Percentiles rank a stretch among this genome's conserved stretches.
These are phyloP conservation scores for Balamuthia mandrillaris DNA, from an alignment of 208 protist genomes.

Conservation along the genomic window DNA sequence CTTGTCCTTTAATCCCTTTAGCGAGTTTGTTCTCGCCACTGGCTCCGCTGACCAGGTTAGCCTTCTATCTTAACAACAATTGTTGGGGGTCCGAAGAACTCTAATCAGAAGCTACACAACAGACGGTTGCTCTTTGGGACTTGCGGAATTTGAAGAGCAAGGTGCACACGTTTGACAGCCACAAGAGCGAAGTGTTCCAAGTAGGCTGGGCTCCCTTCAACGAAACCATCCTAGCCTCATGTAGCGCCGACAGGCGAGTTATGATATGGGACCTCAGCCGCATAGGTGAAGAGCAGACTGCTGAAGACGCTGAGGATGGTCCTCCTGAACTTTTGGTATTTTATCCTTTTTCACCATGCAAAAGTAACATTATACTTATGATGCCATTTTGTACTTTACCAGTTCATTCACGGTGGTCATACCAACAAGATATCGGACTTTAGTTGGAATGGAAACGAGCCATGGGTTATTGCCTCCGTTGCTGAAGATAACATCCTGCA, in stretches of 20 bases:
- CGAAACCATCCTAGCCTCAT: constrained; percentile 77
- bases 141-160: constrained; percentile 74
- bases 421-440: constrained; percentile 88
- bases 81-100: no score
- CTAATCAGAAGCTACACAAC: no score
- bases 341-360: no score
- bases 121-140: constrained; percentile 83
- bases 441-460: constrained; percentile 82
- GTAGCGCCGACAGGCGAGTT: constrained; percentile 70
- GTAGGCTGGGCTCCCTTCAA: constrained; percentile 72
- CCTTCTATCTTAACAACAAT: no score
- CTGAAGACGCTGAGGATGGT: constrained; percentile 84
- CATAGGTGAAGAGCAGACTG: constrained; percentile 81
- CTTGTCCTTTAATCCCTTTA: constrained; percentile 84
- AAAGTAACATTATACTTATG: no score
- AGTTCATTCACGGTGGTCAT: constrained; percentile 96
- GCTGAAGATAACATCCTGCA: constrained; percentile 95
- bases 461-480: constrained; percentile 86
- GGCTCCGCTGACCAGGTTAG: constrained; percentile 77
- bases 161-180: constrained; percentile 76
- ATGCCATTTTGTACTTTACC: no score
- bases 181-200: constrained; percentile 71
- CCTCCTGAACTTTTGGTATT: constrained; percentile 83
- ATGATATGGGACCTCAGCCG: constrained; percentile 80
- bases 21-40: constrained; percentile 78